Evolutionary conservation across 306 rosid species (phyloP), one percentile per base, ranked within the genome.

Genomic region (Castanopsis chinensis): DNA sequence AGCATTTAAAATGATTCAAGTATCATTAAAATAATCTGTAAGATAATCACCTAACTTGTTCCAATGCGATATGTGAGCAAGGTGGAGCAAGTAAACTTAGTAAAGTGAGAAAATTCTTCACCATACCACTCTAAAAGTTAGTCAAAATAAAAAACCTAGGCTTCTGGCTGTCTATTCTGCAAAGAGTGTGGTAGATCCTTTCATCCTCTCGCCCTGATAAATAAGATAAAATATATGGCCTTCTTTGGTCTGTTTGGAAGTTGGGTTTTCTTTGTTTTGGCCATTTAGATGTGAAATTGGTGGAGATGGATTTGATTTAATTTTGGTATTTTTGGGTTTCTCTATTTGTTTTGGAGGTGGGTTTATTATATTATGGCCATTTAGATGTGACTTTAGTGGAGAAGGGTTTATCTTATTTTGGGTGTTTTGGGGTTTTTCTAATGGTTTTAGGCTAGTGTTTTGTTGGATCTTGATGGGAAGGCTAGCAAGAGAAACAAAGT

Each of bases 401-500:
- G 67, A n/a, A 17, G 45, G 68, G 15, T 64, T 15, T 52, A 54
- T 15, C n/a, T 20, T 8, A 28, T 20, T 55, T 3, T 30, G 74
- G 28, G 43, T 0, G n/a, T 18, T 35, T 35, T 43, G 63, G 41
- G 81, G 33, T 1, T 25, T 25, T 1, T 25, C 27, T 25, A 25
- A 25, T 25, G 27, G 27, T 25, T 25, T 25, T 25, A 1, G 27
- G 27, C 27, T 30, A 19, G 5, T 6, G 73, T 51, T 60, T 33
- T 85, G 83, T 64, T 77, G 91, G 85, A 86, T 87, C 77, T 89
- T 90, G 82, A 90, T 91, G 71, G 97, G 97, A 32, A 91, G 85
- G 83, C 90, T 89, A 6, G 92, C 82, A 6, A 91, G n/a, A 28
- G 87, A 78, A 8, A 86, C 25, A 76, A 93, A 93, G 69, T 81